Conservation (phyloP, 1,284 basidiomycete genomes). For the Schizophyllum amplum region DNA sequence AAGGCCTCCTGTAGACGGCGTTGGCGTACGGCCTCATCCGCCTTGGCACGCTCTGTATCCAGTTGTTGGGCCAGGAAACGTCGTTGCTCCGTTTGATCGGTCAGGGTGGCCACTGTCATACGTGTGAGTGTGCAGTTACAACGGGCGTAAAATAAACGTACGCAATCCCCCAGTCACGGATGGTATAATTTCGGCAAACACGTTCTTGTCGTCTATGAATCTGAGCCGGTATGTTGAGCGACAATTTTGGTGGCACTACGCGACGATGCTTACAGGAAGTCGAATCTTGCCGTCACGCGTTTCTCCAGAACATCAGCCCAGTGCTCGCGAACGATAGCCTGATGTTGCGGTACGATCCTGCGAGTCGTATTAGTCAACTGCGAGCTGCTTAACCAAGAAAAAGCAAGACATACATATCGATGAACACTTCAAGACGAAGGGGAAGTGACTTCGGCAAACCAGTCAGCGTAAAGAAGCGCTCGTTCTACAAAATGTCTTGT, state of each 20-base stretch:
- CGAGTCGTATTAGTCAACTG: not conserved
- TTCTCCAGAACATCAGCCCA: not conserved
- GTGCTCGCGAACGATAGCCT: not conserved
- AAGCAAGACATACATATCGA: not conserved
- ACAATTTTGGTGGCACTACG: too few relatives aligned
- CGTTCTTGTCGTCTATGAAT: not conserved
- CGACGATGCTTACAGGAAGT: not conserved
- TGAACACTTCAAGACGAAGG: not conserved
- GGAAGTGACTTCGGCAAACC: not conserved
- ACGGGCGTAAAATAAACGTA: not conserved
- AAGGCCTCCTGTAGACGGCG: constrained; percentile 7
- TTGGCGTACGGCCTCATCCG: constrained; percentile 5
- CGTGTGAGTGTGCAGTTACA: not conserved
- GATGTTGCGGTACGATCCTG: not conserved
- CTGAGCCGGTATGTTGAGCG: too few relatives aligned
- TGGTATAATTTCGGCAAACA: not conserved
- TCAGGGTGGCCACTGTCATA: constrained; percentile 4
- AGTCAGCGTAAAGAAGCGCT: not conserved
- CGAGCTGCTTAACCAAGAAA: not conserved
- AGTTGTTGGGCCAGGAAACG: constrained; percentile 3
- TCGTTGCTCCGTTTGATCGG: constrained; percentile 7
- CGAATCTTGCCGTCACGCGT: not conserved
- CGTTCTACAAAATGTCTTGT: not conserved
- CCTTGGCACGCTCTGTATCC: constrained; percentile 3
- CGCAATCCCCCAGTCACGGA: not conserved